Base-by-base conservation (phyloP, 495 filamentous ascomycete genomes). In the Xylona heveae region DNA sequence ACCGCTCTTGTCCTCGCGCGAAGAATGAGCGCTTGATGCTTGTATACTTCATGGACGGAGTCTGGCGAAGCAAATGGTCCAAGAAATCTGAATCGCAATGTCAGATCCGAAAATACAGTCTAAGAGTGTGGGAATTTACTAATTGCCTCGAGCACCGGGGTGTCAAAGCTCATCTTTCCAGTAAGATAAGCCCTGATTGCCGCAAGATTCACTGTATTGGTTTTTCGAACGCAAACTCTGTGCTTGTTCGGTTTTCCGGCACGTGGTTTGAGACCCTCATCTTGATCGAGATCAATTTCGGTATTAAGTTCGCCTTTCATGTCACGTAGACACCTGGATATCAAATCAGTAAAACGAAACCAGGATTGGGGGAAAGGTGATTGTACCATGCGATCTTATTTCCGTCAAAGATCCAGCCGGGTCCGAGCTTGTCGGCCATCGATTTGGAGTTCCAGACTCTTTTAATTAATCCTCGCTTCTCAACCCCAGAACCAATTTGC, bases 21-120 rank as follows among this genome's bases (percentile, higher is more conserved):
- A 83, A 91, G 54, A 88, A 90, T 1, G 67, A 74, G 15, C 80
- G 74, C 48, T 76, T 82, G 43, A 90, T 69, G 1, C 63, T 53
- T 1, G 66, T 60, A 43, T 71, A 71, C 5, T 56, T 49, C 38
- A 63, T 55, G 0, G 69, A 68, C 0, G 88, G 81, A 2, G 46
- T 52, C 51, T 91, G 72, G 8, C 85, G 80, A 23, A 97, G 51
- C 13, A 80, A 54, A 46, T 97, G 88, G 38, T 97, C 85, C 2
- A 95, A 55, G 50, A 93, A 90, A 47, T 76, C 65, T 59, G 21
- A 14, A 34, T 15, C 30, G 30, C 56, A 34, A 55, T 27, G 23
- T 13, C n/a, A 25, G 23, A 25, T 25, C 7, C 23, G 7, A 7
- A 22, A 4, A 38, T 9, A 19, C 1, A 12, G 10, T 2, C 5